Evolutionary conservation across 805 yeast species (phyloP).

Genomic region (Candida palmyrensis): DNA sequence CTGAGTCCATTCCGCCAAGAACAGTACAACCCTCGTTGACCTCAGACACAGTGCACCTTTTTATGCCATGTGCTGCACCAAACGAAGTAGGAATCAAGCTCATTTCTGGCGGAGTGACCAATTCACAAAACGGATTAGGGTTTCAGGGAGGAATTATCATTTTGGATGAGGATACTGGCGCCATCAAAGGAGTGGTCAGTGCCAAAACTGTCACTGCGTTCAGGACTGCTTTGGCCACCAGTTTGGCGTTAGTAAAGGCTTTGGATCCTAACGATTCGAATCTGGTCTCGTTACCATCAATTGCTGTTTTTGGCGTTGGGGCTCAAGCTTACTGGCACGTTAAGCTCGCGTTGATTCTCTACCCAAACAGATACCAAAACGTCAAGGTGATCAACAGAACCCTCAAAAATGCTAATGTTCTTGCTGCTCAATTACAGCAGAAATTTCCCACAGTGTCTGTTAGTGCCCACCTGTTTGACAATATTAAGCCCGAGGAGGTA

Average conservation of each 20-base stretch:
- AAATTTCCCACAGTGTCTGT: constrained; percentile 25
- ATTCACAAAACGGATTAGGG: constrained; percentile 35
- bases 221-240: constrained; percentile 58
- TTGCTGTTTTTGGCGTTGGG: constrained; percentile 55
- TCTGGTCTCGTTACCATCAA: constrained; percentile 20
- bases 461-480: constrained; percentile 13
- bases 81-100: constrained; percentile 54
- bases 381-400: constrained; percentile 47
- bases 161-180: constrained; percentile 47
- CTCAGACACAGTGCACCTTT: constrained; percentile 44
- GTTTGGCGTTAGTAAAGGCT: constrained; percentile 39
- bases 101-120: constrained; percentile 46
- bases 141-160: constrained; percentile 54
- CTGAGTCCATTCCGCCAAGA: constrained; percentile 49
- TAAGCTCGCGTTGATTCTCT: constrained; percentile 36
- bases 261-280: constrained; percentile 15
- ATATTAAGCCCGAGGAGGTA: constrained; percentile 7
- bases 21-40: constrained; percentile 39
- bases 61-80: constrained; percentile 62
- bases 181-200: constrained; percentile 47
- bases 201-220: constrained; percentile 60
- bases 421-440: constrained; percentile 17
- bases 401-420: constrained; percentile 30
- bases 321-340: constrained; percentile 64
- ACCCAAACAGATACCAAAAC: constrained; percentile 26